Evolutionary conservation across 768 basidiomycete species (phyloP), one percentile per base, ranked within the genome.

Genomic region (Favolaschia claudopus): DNA sequence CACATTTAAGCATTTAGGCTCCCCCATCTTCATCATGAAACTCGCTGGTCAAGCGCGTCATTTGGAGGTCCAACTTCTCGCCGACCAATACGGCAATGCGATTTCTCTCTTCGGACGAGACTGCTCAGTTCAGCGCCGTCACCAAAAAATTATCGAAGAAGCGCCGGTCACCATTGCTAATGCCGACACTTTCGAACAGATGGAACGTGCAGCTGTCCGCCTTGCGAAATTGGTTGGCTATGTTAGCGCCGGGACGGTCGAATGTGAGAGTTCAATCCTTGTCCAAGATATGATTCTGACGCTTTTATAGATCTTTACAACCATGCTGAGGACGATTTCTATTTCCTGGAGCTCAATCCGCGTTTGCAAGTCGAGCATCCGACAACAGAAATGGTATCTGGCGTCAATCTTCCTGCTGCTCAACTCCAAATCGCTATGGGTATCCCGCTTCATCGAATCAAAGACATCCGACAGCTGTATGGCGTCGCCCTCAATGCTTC

Each of bases 21-120:
- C 97, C 1, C 97, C 97, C 47, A 95, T 99, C 66, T 99, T 99
- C 77, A 92, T 99, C 79, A 99, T 99, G 97, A 99, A 99, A 81
- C 90, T 99, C 55, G 97, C 97, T 32, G 95, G 96, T 12, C 91
- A 94, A 67, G 97, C 97, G 40, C 92, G 97, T 63, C 97, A 99
- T 77, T 79, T 99, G 68, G 97, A 99, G 76, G 97, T 99, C 27
- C 97, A 99, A 75, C 86, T 99, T 33, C 87, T 99, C 33, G 97
- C 97, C 44, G 97, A 99, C 78, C 97, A 99, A 74, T 99, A 99
- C 73, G 97, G 97, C 55, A 96, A 97, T 74, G 97, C 97, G 27
- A 99, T 99, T 68, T 99, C 97, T 38, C 83, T 99, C 53, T 99
- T 99, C 70, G 97, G 97, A 69, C 96, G 97, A 68, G 97, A 99